phyloP scores from a whole-genome alignment of 2,329 filamentous ascomycete genomes.

The Colletotrichum scovillei region DNA sequence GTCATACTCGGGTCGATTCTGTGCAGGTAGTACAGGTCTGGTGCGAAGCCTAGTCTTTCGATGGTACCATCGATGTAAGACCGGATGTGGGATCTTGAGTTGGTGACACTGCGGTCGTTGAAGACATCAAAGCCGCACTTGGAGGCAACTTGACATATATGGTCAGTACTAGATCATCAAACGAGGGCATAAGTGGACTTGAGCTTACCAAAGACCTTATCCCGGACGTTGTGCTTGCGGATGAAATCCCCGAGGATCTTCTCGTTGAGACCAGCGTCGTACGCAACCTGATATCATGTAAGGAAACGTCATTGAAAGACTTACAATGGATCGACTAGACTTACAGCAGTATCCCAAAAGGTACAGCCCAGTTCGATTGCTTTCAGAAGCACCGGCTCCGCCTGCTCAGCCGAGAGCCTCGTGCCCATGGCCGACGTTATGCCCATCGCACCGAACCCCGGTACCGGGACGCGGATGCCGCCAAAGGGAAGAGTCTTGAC shows the following conservation, averaged over 20 bases:
- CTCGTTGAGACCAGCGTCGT: constrained; percentile 59
- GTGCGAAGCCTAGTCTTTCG: constrained; percentile 57
- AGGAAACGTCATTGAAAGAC: neutral
- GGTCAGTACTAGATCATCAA: neutral
- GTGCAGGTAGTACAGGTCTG: constrained; percentile 57
- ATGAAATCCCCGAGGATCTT: constrained; percentile 62
- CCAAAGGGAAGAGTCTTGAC: constrained; percentile 54
- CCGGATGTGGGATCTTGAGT: constrained; percentile 57
- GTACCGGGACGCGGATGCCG: constrained; percentile 49
- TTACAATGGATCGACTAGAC: constrained; percentile 26
- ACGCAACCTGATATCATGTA: constrained; percentile 49
- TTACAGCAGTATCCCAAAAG: constrained; percentile 57
- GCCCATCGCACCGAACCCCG: constrained; percentile 63
- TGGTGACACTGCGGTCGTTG: constrained; percentile 48
- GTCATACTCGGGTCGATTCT: constrained; percentile 55
- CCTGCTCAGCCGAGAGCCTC: constrained; percentile 55
- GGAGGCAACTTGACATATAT: constrained; percentile 52
- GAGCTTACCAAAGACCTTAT: constrained; percentile 57
- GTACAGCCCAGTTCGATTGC: constrained; percentile 59
- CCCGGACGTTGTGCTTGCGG: constrained; percentile 59
- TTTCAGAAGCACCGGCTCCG: constrained; percentile 60
- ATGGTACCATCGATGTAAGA: constrained; percentile 61
- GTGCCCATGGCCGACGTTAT: constrained; percentile 55
- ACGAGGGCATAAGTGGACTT: too few species aligned
- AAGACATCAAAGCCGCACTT: constrained; percentile 58